Evolutionary conservation across 2,329 filamentous ascomycete species (phyloP), one percentile per base, ranked within the genome.

Genomic region (Colletotrichum acutatum): DNA sequence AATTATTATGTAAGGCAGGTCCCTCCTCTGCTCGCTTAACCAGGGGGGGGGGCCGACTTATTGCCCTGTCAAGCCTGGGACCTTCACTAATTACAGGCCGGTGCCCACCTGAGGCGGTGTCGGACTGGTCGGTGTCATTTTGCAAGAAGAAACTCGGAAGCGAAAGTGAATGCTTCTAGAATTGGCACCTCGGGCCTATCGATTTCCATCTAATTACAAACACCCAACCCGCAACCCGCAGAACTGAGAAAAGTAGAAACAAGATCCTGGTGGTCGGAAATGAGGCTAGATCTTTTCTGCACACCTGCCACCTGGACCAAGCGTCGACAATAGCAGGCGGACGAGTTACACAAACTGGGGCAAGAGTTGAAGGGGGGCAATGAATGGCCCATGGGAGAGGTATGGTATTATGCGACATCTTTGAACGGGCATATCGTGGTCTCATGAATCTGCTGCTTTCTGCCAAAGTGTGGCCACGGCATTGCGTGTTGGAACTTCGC

Each of bases 91-190:
- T 72, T 65, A 56, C 30, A 56, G 62, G 46, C 28, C 53, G 54
- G 61, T 54, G 68, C 52, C 46, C 60, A 62, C 59, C 69, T 59
- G 69, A 72, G 69, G 70, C 70, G 66, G 66, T 72, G 66, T 72
- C 68, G 37, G 37, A 19, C 37, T 42, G 16, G 37, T 42, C 37
- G 57, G 46, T 30, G 54, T 30, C 32, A 26, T 49, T 69, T 22
- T 63, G 46, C 46, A 42, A 54, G 42, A 28, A 28, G 30, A 54
- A 60, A 49, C 34, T 52, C 62, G 37, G 59, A 72, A 72, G 70
- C 70, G 70, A 72, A 22, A 72, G 70, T 72, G 70, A 53, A 56
- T 34, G 62, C 59, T 72, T 69, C 59, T 72, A 60, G 53, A 72
- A 69, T 34, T 24, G 59, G 42, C 58, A 72, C 53, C 24, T 59